These are phyloP conservation scores for Sclerospora graminicola DNA, from an alignment of 352 stramenopile species.

Conservation along the genomic window DNA sequence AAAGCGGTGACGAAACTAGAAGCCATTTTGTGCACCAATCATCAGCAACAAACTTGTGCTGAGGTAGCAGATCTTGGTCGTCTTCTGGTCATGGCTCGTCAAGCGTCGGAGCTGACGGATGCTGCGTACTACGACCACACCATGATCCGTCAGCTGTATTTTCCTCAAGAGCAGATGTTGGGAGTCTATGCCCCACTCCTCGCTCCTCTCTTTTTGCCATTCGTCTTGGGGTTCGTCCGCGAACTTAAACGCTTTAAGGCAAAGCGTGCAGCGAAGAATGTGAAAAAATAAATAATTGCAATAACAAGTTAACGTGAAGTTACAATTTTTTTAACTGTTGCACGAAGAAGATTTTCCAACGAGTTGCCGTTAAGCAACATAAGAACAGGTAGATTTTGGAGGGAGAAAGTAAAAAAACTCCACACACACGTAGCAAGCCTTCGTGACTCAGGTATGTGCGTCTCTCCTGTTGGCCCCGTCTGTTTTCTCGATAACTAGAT, in stretches of 20 bases:
- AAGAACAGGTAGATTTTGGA: not conserved
- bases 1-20: slow-evolving; percentile 41
- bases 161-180: slow-evolving; percentile 58
- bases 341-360: too few species aligned
- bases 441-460: slow-evolving; percentile 9
- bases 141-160: slow-evolving; percentile 67
- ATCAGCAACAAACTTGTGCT: slow-evolving; percentile 10
- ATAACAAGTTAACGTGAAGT: not conserved
- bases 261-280: slow-evolving; percentile 21
- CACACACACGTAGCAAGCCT: slow-evolving; percentile 10
- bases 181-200: slow-evolving; percentile 54
- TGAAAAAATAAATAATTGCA: not conserved
- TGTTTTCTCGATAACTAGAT: not conserved
- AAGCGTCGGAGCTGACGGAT: slow-evolving; percentile 39
- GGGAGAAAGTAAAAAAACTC: too few species aligned
- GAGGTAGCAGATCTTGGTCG: slow-evolving; percentile 14
- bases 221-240: slow-evolving; percentile 40
- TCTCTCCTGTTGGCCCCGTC: not conserved
- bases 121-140: slow-evolving; percentile 57
- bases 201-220: slow-evolving; percentile 47
- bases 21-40: slow-evolving; percentile 30
- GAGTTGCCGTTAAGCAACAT: not conserved
- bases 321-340: too few species aligned
- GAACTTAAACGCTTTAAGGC: slow-evolving; percentile 40
- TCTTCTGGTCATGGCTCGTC: slow-evolving; percentile 28